Conservation (phyloP, 345 rosid genomes). For the Theobroma cacao region DNA sequence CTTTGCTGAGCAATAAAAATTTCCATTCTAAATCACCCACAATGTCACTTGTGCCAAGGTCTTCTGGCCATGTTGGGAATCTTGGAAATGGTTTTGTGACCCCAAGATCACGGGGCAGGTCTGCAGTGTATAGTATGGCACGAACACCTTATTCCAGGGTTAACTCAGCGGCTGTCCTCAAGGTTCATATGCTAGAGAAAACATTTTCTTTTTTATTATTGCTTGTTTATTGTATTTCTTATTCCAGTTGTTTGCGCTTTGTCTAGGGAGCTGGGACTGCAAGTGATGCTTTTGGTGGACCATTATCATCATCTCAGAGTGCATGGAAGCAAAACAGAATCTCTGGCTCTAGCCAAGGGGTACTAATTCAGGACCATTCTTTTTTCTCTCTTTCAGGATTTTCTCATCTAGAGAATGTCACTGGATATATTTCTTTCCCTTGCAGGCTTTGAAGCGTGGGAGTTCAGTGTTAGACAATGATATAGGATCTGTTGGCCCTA, state of each 20-base stretch:
- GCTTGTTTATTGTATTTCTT: neutral
- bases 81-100: constrained; percentile 67
- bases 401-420: neutral
- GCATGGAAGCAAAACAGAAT: constrained; percentile 41
- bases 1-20: constrained; percentile 28
- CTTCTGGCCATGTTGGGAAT: constrained; percentile 42
- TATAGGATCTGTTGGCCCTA: constrained; percentile 74
- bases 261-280: constrained; percentile 37
- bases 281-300: constrained; percentile 34
- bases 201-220: neutral
- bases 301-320: constrained; percentile 43
- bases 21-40: constrained; percentile 46
- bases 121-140: constrained; percentile 93
- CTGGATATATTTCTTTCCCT: constrained; percentile 15
- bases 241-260: constrained; percentile 8
- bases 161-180: constrained; percentile 37
- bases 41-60: constrained; percentile 48
- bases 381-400: neutral
- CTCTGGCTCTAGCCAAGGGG: constrained; percentile 64
- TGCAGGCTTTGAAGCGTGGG: constrained; percentile 74
- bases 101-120: constrained; percentile 79
- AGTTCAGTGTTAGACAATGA: constrained; percentile 76
- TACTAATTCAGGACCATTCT: constrained; percentile 12
- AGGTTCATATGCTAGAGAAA: constrained; percentile 44
- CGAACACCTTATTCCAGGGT: constrained; percentile 80